Conservation (phyloP, 2,329 filamentous ascomycete species). For the Nothophaeocryptopus gaeumannii region DNA sequence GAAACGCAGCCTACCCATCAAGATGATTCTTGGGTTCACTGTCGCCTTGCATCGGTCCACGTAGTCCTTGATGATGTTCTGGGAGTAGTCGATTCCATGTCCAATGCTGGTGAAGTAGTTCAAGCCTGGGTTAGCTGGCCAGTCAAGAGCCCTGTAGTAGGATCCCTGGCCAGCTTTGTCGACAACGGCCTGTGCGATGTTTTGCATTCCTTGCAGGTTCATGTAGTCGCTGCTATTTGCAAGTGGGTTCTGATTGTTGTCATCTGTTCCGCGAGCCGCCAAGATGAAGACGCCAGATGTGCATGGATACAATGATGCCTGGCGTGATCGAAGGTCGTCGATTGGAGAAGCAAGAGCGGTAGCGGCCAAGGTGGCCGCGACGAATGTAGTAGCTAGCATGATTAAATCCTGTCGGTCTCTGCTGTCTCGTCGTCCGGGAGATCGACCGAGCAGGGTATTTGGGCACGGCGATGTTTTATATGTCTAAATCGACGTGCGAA, state of each 20-base stretch:
- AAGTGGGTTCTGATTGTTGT: not conserved
- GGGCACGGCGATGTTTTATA: too few species aligned
- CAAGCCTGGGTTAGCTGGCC: not conserved
- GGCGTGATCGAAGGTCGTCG: slow-evolving; percentile 48
- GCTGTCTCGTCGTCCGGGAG: too few species aligned
- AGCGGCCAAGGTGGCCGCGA: too few species aligned
- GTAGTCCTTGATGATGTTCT: slow-evolving; percentile 5
- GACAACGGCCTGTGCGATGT: not conserved
- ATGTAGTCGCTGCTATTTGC: not conserved
- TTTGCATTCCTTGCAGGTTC: slow-evolving; percentile 33
- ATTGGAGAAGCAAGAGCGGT: too few species aligned
- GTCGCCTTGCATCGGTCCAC: slow-evolving; percentile 1
- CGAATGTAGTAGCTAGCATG: too few species aligned
- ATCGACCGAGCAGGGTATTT: too few species aligned
- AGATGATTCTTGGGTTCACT: not conserved
- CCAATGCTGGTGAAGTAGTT: not conserved
- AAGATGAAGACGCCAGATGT: slow-evolving; percentile 1
- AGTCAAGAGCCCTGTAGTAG: not conserved
- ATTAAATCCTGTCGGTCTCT: too few species aligned
- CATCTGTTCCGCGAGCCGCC: not conserved
- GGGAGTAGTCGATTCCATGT: not conserved
- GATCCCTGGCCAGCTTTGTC: slow-evolving; percentile 1
- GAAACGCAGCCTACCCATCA: not conserved
- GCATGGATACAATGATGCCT: not conserved
- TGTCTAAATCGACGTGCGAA: too few species aligned